A percentile compares a stretch with the other conserved stretches of the same genome.
Evolutionary conservation across 768 basidiomycete species (phyloP).

Genomic region (Mrakia gelida): DNA sequence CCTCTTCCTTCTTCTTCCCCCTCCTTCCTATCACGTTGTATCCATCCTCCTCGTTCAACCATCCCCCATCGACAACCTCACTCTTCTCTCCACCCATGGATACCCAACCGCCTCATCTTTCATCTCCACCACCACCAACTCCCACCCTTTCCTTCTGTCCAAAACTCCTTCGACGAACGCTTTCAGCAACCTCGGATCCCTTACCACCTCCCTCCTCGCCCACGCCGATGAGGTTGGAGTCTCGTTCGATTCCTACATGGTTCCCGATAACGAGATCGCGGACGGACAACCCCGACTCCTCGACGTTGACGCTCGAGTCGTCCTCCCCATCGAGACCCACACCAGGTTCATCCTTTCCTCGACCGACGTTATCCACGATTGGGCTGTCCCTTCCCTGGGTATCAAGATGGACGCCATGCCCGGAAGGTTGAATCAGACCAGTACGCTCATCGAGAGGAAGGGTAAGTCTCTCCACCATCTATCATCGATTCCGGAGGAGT

Average conservation of each 20-base stretch:
- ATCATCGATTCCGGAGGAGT: neutral
- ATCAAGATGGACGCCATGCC: slow-evolving; percentile 38
- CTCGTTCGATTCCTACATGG: slow-evolving; percentile 15
- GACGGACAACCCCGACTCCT: slow-evolving; percentile 16
- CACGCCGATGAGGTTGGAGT: slow-evolving; percentile 18
- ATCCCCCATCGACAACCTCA: neutral
- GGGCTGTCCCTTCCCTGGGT: slow-evolving; percentile 41
- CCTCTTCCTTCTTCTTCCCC: slow-evolving; percentile 17
- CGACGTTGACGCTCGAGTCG: slow-evolving; percentile 17
- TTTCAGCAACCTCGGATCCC: neutral
- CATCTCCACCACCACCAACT: neutral
- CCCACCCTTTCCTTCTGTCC: neutral
- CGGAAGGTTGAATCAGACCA: slow-evolving; percentile 42
- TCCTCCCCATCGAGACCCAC: slow-evolving; percentile 20
- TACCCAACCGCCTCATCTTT: too few species aligned
- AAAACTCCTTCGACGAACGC: too few species aligned
- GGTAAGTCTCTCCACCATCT: slow-evolving; percentile 16
- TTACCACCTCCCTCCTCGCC: slow-evolving; percentile 12
- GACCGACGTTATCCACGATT: slow-evolving; percentile 41
- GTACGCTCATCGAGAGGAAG: slow-evolving; percentile 40
- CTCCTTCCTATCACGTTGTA: neutral
- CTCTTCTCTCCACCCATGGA: neutral
- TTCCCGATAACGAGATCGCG: slow-evolving; percentile 15
- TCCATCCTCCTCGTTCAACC: neutral
- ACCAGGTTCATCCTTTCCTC: slow-evolving; percentile 16